Percentiles rank a stretch among this genome's conserved stretches.
Evolutionary conservation across 768 basidiomycete species (phyloP).

Genomic region (Galerina sulciceps): DNA sequence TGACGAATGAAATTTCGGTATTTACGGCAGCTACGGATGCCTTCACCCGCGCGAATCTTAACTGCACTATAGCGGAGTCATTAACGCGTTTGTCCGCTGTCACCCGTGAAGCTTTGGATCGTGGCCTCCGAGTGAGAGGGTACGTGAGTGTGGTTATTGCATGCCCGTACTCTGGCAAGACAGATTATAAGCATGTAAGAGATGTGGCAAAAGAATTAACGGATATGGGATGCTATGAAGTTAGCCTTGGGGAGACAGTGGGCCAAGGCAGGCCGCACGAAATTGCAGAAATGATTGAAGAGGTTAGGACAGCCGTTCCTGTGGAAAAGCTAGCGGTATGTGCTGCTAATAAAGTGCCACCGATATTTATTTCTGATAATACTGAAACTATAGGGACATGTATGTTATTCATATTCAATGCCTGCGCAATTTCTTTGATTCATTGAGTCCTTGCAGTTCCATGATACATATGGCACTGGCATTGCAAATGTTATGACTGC

Average conservation of each 20-base stretch:
- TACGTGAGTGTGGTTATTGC: constrained; percentile 85
- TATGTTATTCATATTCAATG: constrained; percentile 31
- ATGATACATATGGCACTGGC: constrained; percentile 88
- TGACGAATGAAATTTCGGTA: constrained; percentile 84
- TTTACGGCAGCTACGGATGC: constrained; percentile 90
- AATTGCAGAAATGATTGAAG: constrained; percentile 70
- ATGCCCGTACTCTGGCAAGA: constrained; percentile 86
- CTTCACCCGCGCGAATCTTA: constrained; percentile 86
- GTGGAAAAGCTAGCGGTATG: constrained; percentile 72
- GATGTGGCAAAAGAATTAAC: constrained; percentile 72
- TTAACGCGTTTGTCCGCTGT: constrained; percentile 67
- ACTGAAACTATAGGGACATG: constrained; percentile 51
- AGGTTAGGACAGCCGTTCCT: constrained; percentile 63
- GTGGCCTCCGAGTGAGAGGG: constrained; percentile 74
- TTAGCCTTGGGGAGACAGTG: constrained; percentile 91
- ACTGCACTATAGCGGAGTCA: constrained; percentile 73
- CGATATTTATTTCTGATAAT: background rate
- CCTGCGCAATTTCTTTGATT: constrained; percentile 1
- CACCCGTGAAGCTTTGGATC: constrained; percentile 57
- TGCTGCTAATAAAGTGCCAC: constrained; percentile 18
- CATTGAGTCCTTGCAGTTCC: constrained; percentile 57
- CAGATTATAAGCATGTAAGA: constrained; percentile 65
- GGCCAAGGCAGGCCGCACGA: constrained; percentile 80
- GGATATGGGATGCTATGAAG: constrained; percentile 95
- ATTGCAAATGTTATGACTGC: constrained; percentile 78